Percentiles rank a stretch among this genome's conserved stretches.
These are phyloP conservation scores for Paramecium primaurelia DNA, from an alignment of 73 alveolate genomes.

Conservation along the genomic window DNA sequence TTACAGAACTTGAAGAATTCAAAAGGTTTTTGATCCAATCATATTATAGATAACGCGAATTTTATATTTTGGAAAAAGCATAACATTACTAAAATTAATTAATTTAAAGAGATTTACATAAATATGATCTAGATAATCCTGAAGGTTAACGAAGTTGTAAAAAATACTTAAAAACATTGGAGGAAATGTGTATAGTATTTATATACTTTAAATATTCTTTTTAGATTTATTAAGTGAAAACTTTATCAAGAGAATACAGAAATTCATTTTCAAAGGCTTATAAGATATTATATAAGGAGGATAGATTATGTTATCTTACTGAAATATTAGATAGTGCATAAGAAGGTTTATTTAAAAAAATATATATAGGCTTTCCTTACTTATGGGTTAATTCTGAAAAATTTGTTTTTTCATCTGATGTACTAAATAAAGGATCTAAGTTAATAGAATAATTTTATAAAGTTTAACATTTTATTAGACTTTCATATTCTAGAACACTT, in stretches of 20 bases:
- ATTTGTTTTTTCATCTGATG: slow-evolving; percentile 91
- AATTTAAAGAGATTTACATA: slow-evolving; percentile 69
- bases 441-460: slow-evolving; percentile 79
- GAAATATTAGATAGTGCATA: slow-evolving; percentile 96
- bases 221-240: slow-evolving; percentile 21
- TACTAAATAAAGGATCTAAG: slow-evolving; percentile 88
- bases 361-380: slow-evolving; percentile 76
- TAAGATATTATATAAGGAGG: slow-evolving; percentile 87
- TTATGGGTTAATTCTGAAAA: slow-evolving; percentile 94
- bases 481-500: slow-evolving; percentile 66
- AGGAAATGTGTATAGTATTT: slow-evolving; percentile 74
- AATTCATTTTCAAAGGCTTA: slow-evolving; percentile 91
- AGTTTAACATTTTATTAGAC: slow-evolving; percentile 71
- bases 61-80: slow-evolving; percentile 77
- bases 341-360: slow-evolving; percentile 66
- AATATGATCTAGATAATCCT: slow-evolving; percentile 88
- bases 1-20: slow-evolving; percentile 87
- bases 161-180: slow-evolving; percentile 79
- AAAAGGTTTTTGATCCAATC: slow-evolving; percentile 6
- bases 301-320: slow-evolving; percentile 84
- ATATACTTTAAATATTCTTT: neutral
- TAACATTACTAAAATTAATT: slow-evolving; percentile 71
- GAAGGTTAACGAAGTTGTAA: slow-evolving; percentile 91
- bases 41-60: slow-evolving; percentile 65
- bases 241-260: slow-evolving; percentile 86